Conservation (phyloP, 345 rosid genomes). For the Linum usitatissimum region DNA sequence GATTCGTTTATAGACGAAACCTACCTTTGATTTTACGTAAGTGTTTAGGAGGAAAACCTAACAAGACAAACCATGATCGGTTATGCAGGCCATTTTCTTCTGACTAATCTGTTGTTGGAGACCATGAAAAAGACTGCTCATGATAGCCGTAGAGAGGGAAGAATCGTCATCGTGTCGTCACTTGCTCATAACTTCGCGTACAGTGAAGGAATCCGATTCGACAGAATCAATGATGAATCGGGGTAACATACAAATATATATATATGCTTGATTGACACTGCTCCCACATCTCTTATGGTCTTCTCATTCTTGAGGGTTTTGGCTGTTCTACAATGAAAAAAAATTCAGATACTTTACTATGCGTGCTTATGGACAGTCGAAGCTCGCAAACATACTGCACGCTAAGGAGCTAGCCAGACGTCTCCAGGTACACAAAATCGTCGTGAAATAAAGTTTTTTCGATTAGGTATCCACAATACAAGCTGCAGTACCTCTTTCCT, state of each 20-base stretch:
- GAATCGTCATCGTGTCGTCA: conserved; percentile 57
- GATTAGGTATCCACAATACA: too few relatives aligned
- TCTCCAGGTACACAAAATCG: conserved; percentile 25
- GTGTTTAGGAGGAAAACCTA: too few relatives aligned
- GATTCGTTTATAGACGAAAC: too few relatives aligned
- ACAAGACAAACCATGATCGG: too few relatives aligned
- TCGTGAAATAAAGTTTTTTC: background rate
- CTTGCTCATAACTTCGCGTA: conserved; percentile 46
- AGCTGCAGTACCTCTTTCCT: too few relatives aligned
- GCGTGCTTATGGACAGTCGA: conserved; percentile 46
- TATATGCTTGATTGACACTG: background rate
- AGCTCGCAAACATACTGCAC: conserved; percentile 29
- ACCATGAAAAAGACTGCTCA: conserved; percentile 58
- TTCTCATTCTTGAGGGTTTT: background rate
- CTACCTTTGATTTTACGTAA: too few relatives aligned
- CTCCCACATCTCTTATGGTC: background rate
- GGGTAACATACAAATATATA: conserved; percentile 28
- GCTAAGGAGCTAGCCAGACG: conserved; percentile 39
- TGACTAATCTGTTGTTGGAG: conserved; percentile 56
- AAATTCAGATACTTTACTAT: conserved; percentile 40
- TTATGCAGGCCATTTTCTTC: conserved; percentile 60
- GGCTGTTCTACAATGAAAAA: background rate
- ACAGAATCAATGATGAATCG: conserved; percentile 48
- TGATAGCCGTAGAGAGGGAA: conserved; percentile 52
- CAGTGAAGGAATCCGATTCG: conserved; percentile 49